phyloP scores from a whole-genome alignment of 208 protist species.

The Angomonas ambiguus region DNA sequence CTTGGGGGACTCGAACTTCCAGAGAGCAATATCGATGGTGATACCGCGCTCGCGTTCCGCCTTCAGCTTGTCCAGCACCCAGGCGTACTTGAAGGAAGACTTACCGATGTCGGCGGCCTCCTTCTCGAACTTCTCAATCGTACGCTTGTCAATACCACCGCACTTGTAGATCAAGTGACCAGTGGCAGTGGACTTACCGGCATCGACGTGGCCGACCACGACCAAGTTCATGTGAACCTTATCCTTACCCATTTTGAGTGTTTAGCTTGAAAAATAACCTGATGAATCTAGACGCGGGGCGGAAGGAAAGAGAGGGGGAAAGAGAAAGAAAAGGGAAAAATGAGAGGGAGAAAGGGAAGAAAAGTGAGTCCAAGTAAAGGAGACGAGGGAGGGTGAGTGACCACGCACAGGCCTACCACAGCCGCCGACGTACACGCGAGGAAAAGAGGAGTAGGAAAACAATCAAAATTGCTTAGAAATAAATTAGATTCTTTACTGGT shows the following conservation, averaged over 20 bases:
- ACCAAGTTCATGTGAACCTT: constrained; percentile 57
- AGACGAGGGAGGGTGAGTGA: no score
- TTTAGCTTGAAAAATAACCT: neutral
- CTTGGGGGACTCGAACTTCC: constrained; percentile 90
- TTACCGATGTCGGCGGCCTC: constrained; percentile 90
- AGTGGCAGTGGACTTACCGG: constrained; percentile 89
- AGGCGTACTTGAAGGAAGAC: constrained; percentile 92
- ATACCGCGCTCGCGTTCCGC: constrained; percentile 91
- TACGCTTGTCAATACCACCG: constrained; percentile 88
- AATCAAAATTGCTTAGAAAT: no score
- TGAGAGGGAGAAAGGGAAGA: neutral
- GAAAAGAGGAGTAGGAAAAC: no score
- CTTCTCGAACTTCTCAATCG: constrained; percentile 90
- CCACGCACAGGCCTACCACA: no score
- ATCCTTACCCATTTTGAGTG: constrained; percentile 45
- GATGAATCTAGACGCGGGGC: neutral
- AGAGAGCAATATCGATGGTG: constrained; percentile 91
- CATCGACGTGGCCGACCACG: constrained; percentile 24
- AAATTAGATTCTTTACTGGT: no score
- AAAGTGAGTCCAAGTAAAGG: no score
- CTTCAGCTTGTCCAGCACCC: constrained; percentile 91
- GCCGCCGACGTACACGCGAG: no score
- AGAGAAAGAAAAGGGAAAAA: neutral
- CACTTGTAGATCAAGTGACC: constrained; percentile 91
- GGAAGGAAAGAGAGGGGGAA: neutral